phyloP scores from a whole-genome alignment of 139 green algal species.

The Zygnema cylindricum region DNA sequence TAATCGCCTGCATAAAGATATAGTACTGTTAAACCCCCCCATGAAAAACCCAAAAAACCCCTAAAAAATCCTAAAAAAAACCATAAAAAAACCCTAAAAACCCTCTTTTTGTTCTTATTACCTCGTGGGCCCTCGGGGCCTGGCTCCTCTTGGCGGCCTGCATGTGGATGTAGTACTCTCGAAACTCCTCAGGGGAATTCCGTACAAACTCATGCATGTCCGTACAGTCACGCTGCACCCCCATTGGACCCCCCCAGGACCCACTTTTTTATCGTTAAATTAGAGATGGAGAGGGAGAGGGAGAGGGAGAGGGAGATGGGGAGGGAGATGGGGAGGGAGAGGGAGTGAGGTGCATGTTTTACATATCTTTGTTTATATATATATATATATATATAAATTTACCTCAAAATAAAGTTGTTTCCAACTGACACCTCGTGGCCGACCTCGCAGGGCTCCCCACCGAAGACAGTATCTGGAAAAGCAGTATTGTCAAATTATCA shows the following conservation, averaged over 20 bases:
- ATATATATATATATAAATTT: background rate
- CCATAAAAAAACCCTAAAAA: too few relatives aligned
- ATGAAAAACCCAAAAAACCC: too few relatives aligned
- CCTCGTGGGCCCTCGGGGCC: conserved; percentile 31
- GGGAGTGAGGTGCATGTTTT: background rate
- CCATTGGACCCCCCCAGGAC: conserved; percentile 13
- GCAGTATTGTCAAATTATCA: background rate
- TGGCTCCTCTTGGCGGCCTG: conserved; percentile 52
- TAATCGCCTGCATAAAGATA: conserved; percentile 51
- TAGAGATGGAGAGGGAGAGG: background rate
- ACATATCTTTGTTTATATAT: background rate
- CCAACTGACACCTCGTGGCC: conserved; percentile 4
- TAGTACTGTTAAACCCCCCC: too few relatives aligned
- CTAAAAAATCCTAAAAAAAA: too few relatives aligned
- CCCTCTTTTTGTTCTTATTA: conserved; percentile 4
- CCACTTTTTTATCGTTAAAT: too few relatives aligned
- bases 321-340: background rate
- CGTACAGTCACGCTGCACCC: conserved; percentile 34
- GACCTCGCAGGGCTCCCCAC: conserved; percentile 20
- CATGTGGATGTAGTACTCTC: conserved; percentile 56
- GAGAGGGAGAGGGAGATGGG: background rate
- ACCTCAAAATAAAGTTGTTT: conserved; percentile 40
- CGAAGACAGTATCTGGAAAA: conserved; percentile 29
- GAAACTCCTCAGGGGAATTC: conserved; percentile 38
- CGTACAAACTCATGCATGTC: conserved; percentile 56